Base-by-base conservation (phyloP, 257 asterid species). In the Mentha longifolia region DNA sequence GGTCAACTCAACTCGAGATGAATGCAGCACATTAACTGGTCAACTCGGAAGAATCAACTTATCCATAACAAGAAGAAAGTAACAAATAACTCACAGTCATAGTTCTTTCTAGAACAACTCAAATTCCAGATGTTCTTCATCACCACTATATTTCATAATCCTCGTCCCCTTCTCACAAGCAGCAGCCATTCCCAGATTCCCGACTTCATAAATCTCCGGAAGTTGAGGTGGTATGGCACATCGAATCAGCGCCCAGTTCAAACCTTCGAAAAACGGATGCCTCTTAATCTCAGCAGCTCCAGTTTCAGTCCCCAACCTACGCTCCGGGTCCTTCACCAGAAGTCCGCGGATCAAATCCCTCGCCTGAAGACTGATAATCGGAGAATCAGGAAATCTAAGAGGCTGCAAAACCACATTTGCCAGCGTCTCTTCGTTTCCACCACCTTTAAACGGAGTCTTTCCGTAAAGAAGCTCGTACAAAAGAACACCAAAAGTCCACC, bases 401-500 rank as follows among this genome's bases (percentile, higher is more conserved):
- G 58, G 81, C 84, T 83, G 82, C 45, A 83, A 11, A 41, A 88
- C 89, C 1, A 88, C 90, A 20, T 84, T 88, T 9, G 76, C 72
- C 72, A 88, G 67, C 1, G 95, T 88, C 71, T 88, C 92, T 14
- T 86, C 95, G 9, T 86, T 86, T 13, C 85, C 85, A 30, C 67
- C 64, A 30, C 95, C 95, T 81, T 81, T 88, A 58, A 88, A 88
- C 8, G 92, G 95, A 19, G 95, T 88, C 81, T 77, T 84, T 30
- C 92, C 92, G 9, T 82, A 88, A 15, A 88, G 83, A 68, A 88
- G 92, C 82, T 88, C 92, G 19, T 86, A 88, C 2, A 88, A 84
- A 33, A 88, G 83, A 61, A 89, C 79, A 1, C 93, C 96, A 0
- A 89, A 76, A 2, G 91, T 89, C 96, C 96, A 89, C 96, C 96